phyloP scores from a whole-genome alignment of 306 rosid species.

The Benincasa hispida region DNA sequence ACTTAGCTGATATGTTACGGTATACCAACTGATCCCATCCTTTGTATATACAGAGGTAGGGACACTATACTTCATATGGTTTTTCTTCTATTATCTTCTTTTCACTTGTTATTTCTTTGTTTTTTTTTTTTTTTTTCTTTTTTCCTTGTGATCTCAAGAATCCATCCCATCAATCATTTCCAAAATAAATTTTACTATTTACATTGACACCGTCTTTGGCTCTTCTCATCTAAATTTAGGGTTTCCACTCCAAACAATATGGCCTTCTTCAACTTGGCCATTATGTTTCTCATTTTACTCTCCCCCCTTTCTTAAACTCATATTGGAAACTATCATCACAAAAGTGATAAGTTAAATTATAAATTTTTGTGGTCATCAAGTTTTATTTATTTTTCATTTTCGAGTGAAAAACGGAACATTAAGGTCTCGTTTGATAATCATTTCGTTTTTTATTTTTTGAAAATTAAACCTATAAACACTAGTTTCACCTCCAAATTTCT shows the following conservation, averaged over 20 bases:
- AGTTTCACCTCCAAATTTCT: too few species aligned
- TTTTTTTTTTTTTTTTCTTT: not conserved
- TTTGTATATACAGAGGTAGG: too few species aligned
- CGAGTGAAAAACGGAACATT: too few species aligned
- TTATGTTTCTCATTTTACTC: not conserved
- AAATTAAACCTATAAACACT: too few species aligned
- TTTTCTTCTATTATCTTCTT: not conserved
- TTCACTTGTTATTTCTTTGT: not conserved
- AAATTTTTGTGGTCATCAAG: not conserved
- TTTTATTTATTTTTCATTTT: not conserved
- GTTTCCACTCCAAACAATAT: not conserved
- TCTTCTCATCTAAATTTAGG: not conserved
- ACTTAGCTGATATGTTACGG: too few species aligned
- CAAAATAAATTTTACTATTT: not conserved
- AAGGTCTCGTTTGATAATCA: not conserved
- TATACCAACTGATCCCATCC: too few species aligned
- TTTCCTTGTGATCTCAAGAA: not conserved
- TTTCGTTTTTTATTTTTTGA: too few species aligned
- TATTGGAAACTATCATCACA: not conserved
- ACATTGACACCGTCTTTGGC: not conserved
- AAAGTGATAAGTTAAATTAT: not conserved
- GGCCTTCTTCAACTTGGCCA: not conserved
- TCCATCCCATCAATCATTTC: not conserved
- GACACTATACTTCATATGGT: not conserved
- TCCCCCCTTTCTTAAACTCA: not conserved